Evolutionary conservation across 495 filamentous ascomycete species (phyloP).

Genomic region (Aspergillus asperescens): DNA sequence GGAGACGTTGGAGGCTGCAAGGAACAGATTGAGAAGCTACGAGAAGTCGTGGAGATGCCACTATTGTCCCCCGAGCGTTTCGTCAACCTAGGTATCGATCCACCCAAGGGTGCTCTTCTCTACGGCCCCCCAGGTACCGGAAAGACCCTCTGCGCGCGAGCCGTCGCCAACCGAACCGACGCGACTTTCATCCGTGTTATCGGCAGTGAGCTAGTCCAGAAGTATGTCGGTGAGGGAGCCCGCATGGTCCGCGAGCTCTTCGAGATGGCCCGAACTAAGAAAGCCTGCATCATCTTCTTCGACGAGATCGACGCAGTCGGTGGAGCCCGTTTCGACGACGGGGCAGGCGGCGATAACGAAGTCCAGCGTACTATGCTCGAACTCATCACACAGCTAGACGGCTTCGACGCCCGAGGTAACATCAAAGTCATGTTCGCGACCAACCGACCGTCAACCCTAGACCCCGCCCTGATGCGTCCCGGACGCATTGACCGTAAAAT

Average conservation of each 20-base stretch:
- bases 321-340: slow-evolving; percentile 97
- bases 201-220: slow-evolving; percentile 93
- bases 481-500: slow-evolving; percentile 99
- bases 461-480: slow-evolving; percentile 93
- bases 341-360: slow-evolving; percentile 96
- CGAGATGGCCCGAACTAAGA: slow-evolving; percentile 99
- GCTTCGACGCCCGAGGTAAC: slow-evolving; percentile 95
- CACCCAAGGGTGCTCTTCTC: slow-evolving; percentile 92
- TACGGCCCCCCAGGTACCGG: slow-evolving; percentile 97
- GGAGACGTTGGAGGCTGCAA: slow-evolving; percentile 98
- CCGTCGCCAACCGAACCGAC: slow-evolving; percentile 94
- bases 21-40: slow-evolving; percentile 97
- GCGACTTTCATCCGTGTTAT: slow-evolving; percentile 99
- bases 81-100: slow-evolving; percentile 95
- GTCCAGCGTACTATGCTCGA: slow-evolving; percentile 99
- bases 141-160: slow-evolving; percentile 95
- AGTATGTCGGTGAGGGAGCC: slow-evolving; percentile 97
- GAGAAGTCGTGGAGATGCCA: slow-evolving; percentile 98
- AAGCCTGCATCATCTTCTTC: slow-evolving; percentile 99
- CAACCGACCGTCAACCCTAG: slow-evolving; percentile 91
- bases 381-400: slow-evolving; percentile 95
- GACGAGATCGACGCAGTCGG: slow-evolving; percentile 98
- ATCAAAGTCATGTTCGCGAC: slow-evolving; percentile 99
- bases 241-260: slow-evolving; percentile 98
- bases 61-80: slow-evolving; percentile 94